A percentile compares a stretch with the other conserved stretches of the same genome.
Evolutionary conservation across 768 basidiomycete species (phyloP).

Genomic region (Podaxis mareebaensis): DNA sequence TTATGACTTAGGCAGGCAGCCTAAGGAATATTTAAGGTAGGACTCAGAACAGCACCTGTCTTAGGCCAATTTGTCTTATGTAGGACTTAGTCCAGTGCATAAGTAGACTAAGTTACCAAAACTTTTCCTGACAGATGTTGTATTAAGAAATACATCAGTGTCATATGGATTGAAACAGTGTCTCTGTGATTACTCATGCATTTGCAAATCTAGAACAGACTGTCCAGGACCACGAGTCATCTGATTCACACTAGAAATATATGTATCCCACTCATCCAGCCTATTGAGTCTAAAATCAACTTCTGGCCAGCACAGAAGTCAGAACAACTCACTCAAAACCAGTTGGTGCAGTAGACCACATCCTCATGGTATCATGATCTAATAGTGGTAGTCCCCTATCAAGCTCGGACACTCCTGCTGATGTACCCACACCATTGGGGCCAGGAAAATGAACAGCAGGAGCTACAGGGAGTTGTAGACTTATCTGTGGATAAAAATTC

Average conservation of each 20-base stretch:
- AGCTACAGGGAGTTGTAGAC: background rate
- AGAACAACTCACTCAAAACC: slow-evolving; percentile 54
- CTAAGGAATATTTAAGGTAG: too few species aligned
- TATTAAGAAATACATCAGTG: too few species aligned
- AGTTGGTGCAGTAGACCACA: slow-evolving; percentile 65
- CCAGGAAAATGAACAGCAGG: background rate
- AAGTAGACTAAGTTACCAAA: too few species aligned
- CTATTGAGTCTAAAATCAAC: slow-evolving; percentile 23
- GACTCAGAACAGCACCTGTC: too few species aligned
- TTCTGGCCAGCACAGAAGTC: slow-evolving; percentile 1
- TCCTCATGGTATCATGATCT: slow-evolving; percentile 53
- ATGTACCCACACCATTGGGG: background rate
- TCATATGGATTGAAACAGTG: too few species aligned
- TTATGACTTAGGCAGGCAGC: too few species aligned
- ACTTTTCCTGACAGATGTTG: background rate
- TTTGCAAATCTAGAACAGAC: background rate
- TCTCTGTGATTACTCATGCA: background rate
- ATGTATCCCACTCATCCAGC: slow-evolving; percentile 38
- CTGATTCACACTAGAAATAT: slow-evolving; percentile 21
- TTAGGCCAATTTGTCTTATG: too few species aligned
- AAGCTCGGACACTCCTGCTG: background rate
- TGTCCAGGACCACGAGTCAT: slow-evolving; percentile 23
- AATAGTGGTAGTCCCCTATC: slow-evolving; percentile 26
- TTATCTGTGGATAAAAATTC: slow-evolving; percentile 2
- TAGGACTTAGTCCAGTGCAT: too few species aligned